Conservation (phyloP, 2,329 filamentous ascomycete species). For the Cladosporium sp. region DNA sequence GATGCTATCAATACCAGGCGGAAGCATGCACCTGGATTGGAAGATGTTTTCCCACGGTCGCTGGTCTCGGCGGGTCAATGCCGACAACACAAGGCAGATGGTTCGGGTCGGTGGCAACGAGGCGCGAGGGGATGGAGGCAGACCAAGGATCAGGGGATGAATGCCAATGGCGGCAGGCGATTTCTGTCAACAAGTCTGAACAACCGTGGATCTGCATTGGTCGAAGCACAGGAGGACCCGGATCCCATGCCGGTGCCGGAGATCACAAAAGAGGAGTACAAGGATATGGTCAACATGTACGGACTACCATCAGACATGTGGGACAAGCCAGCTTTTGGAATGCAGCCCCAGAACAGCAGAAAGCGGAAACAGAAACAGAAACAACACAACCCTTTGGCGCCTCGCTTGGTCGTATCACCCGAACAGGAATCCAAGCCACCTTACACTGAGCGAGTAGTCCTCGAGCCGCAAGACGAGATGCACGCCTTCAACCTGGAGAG, state of each 20-base stretch:
- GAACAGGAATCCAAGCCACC: conserved; percentile 28
- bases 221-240: neutral
- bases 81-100: conserved; percentile 46
- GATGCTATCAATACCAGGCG: neutral
- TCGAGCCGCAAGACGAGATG: conserved; percentile 26
- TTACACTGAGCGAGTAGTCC: conserved; percentile 19
- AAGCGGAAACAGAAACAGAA: conserved; percentile 17
- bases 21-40: conserved; percentile 38
- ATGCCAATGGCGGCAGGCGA: conserved; percentile 3
- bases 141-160: neutral
- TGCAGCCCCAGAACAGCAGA: conserved; percentile 3
- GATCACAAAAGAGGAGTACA: conserved; percentile 46
- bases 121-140: conserved; percentile 16
- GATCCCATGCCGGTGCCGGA: neutral
- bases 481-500: conserved; percentile 27
- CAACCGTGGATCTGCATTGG: neutral
- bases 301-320: conserved; percentile 29
- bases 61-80: conserved; percentile 54
- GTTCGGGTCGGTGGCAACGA: conserved; percentile 21
- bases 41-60: conserved; percentile 54
- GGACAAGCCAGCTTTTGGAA: conserved; percentile 15
- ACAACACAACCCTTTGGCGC: conserved; percentile 28
- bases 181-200: neutral
- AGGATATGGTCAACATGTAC: conserved; percentile 52
- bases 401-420: conserved; percentile 32